Percentiles rank a stretch among this genome's conserved stretches.
Evolutionary conservation across 352 stramenopile species (phyloP).

Genomic region (Thalassiosira oceanica): DNA sequence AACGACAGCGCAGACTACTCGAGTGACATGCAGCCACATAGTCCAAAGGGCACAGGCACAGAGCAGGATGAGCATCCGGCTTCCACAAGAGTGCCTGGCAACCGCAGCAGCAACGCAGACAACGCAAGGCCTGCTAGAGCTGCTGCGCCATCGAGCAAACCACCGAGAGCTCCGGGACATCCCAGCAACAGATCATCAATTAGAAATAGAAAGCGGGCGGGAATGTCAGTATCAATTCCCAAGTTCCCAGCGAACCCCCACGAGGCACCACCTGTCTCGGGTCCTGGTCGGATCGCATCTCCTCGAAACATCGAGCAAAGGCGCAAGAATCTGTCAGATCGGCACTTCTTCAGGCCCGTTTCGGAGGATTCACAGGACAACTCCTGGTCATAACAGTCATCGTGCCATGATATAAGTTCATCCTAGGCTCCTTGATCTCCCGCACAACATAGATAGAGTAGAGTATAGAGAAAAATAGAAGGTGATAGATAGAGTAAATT

Average conservation of each 20-base stretch:
- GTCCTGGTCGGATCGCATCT: constrained; percentile 20
- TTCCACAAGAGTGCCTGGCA: constrained; percentile 21
- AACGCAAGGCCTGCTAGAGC: neutral
- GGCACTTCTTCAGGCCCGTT: constrained; percentile 42
- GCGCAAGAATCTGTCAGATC: constrained; percentile 35
- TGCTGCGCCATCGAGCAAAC: constrained; percentile 4
- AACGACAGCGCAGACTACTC: constrained; percentile 10
- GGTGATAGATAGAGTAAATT: neutral
- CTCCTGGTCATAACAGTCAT: constrained; percentile 12
- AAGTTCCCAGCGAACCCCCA: constrained; percentile 13
- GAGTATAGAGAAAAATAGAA: neutral
- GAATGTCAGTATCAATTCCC: constrained; percentile 18
- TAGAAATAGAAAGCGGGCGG: constrained; percentile 12
- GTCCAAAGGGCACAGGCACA: too few species aligned
- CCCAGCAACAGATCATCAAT: constrained; percentile 14
- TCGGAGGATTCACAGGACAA: too few species aligned
- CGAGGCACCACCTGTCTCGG: neutral
- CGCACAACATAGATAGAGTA: neutral
- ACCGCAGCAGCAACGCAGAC: neutral
- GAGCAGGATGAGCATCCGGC: too few species aligned
- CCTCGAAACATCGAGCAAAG: constrained; percentile 35
- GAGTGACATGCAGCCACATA: too few species aligned
- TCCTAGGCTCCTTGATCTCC: too few species aligned
- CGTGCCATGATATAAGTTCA: neutral
- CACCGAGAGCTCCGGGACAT: constrained; percentile 3